Evolutionary conservation across 129 eudicot species (phyloP), one percentile per base, ranked within the genome.

Genomic region (Tagetes patula): DNA sequence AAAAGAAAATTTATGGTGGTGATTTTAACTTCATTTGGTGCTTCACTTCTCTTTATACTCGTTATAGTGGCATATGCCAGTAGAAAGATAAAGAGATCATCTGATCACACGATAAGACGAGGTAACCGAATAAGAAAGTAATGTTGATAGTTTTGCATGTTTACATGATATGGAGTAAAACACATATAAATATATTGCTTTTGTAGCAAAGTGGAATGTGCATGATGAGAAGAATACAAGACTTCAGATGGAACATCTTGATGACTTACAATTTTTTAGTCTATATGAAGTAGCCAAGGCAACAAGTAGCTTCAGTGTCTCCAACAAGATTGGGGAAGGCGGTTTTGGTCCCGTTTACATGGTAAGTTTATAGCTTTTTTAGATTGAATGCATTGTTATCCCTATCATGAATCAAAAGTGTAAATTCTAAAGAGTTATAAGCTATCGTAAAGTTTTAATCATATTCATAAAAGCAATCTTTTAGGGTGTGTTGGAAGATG

Each of bases 31-130:
- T 42, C 42, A 31, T 56, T 43, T 3, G 56, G n/a, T 7, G 0
- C n/a, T n/a, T 33, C 60, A 20, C 41, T 72, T 41, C 31, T 72
- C 67, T 40, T 7, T 72, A 53, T 47, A 30, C 31, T 72, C 67
- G 27, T 7, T 72, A 53, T 47, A 10, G 41, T 71, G 30, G 76
- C 0, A 8, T 50, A 36, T 11, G 5, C 12, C 33, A 48, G 20
- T 50, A 54, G 34, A 38, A 34, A 47, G 13, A 10, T 47, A 47
- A 47, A 11, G 14, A 47, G 3, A 47, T 2, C 3, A 4, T 0
- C 0, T 20, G 52, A 13, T 10, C 52, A 47, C 14, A 10, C 11
- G 52, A 47, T 3, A 47, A 1, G n/a, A 47, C 47, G 4, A 38
- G 62, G 62, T 52, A 52, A 70, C 14, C 39, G 33, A n/a, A 11